Evolutionary conservation across 2,329 filamentous ascomycete species (phyloP), one percentile per base, ranked within the genome.

Genomic region (Meredithiella fracta): DNA sequence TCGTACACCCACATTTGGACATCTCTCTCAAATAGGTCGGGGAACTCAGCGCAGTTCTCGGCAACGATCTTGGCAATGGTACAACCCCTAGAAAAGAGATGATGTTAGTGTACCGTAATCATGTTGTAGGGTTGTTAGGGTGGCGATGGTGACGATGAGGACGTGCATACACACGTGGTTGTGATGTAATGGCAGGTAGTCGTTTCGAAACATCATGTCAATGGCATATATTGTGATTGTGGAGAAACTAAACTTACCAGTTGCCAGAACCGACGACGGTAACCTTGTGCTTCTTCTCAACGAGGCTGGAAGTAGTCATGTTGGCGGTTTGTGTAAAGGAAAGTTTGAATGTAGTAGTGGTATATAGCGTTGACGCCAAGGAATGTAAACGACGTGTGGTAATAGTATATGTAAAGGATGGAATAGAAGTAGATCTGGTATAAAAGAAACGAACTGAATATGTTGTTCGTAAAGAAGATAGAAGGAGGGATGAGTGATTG

Each of bases 1-100:
- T 98, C 92, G 67, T 82, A 96, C 65, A 98, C 94, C 92, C 92
- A 98, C 92, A 98, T 97, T 70, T 94, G 87, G 54, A 98, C 89
- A 60, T 88, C 75, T 67, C 83, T 74, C 65, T 97, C 86, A 67
- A 97, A 98, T 47, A 96, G 66, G 29, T 88, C 78, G 8, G 82
- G 76, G 70, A 95, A 76, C 61, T 77, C 81, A 60, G 78, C 80
- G 38, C 88, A 85, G 72, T 94, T 98, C 70, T 98, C 91, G 63
- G 90, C 90, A 54, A 96, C 79, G 60, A 98, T 94, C 72, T 98
- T 98, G 67, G 90, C 83, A 70, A 98, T 96, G 59, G 92, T 94
- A 59, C 89, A 95, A 64, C 92, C 92, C 90, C 86, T 92, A 14
- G 5, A 11, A n/a, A 52, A 4, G 7, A 20, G 15, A 44, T n/a